A percentile compares a stretch with the other conserved stretches of the same genome.
These are phyloP conservation scores for Chaetoscypha palmicola DNA, from an alignment of 2,329 filamentous ascomycete genomes.

Conservation along the genomic window DNA sequence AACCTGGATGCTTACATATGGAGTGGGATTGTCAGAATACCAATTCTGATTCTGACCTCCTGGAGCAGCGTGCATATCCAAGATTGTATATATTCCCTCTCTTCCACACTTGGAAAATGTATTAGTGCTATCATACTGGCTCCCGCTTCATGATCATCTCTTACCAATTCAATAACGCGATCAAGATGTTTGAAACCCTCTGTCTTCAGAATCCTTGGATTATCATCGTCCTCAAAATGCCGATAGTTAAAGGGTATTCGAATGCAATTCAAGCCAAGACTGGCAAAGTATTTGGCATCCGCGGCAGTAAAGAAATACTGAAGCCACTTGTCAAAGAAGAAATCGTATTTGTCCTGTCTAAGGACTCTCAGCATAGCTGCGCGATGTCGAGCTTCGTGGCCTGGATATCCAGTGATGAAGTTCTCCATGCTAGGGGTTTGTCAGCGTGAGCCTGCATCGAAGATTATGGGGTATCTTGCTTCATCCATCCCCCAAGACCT, in stretches of 20 bases:
- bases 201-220: constrained; percentile 41
- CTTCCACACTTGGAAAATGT: too few relatives aligned
- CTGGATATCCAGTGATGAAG: constrained; percentile 57
- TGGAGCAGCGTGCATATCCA: constrained; percentile 40
- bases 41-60: constrained; percentile 44
- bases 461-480: too few relatives aligned
- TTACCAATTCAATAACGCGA: constrained; percentile 37
- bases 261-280: constrained; percentile 49
- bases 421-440: too few relatives aligned
- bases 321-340: constrained; percentile 47
- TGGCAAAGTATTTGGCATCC: constrained; percentile 52
- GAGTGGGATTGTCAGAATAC: constrained; percentile 41
- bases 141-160: too few relatives aligned
- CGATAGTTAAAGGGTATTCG: constrained; percentile 55
- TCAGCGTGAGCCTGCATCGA: too few relatives aligned
- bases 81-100: constrained; percentile 39
- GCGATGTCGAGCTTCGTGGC: constrained; percentile 50
- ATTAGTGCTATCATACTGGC: too few relatives aligned
- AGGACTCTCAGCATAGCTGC: constrained; percentile 46
- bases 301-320: constrained; percentile 50
- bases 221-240: constrained; percentile 47
- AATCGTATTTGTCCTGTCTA: constrained; percentile 49
- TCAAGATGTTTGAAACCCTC: constrained; percentile 44
- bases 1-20: too few relatives aligned
- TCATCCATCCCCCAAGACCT: too few relatives aligned